Evolutionary conservation across 306 rosid genomes (phyloP).

Genomic region (Pterocarpus santalinus): DNA sequence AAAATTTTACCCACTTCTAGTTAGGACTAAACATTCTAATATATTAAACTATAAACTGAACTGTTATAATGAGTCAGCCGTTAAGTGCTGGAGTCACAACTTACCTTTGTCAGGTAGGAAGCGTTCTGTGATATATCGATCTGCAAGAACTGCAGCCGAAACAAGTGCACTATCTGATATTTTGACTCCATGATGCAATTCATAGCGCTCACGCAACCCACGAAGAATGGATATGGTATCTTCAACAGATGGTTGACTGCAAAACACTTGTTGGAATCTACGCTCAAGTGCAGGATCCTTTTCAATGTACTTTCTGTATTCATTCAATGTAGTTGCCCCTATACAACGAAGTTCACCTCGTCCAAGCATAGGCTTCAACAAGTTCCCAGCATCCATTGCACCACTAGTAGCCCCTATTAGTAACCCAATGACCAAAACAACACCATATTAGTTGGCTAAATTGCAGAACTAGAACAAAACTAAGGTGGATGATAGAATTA

Average conservation of each 20-base stretch:
- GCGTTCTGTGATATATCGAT: conserved; percentile 89
- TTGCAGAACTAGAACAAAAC: conserved; percentile 25
- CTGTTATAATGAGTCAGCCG: neutral
- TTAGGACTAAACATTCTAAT: conserved; percentile 17
- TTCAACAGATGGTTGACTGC: conserved; percentile 92
- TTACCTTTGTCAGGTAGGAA: conserved; percentile 96
- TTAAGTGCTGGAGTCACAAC: conserved; percentile 7
- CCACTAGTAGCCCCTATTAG: conserved; percentile 92
- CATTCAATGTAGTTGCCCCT: conserved; percentile 95
- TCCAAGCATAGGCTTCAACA: conserved; percentile 98
- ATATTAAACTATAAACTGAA: neutral
- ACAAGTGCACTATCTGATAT: conserved; percentile 98
- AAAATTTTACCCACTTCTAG: neutral
- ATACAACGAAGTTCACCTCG: conserved; percentile 98
- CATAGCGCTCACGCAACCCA: conserved; percentile 96
- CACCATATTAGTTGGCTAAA: conserved; percentile 33
- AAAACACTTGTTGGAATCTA: conserved; percentile 95
- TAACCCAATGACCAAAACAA: conserved; percentile 44
- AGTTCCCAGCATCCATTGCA: conserved; percentile 99
- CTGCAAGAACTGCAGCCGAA: conserved; percentile 94
- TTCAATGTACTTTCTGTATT: conserved; percentile 92
- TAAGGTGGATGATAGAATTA: conserved; percentile 29
- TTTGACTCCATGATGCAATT: conserved; percentile 98
- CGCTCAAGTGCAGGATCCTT: conserved; percentile 99
- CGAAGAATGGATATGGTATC: conserved; percentile 96